Evolutionary conservation across 2,329 filamentous ascomycete species (phyloP), one percentile per base, ranked within the genome.

Genomic region (Fusarium domesticum): DNA sequence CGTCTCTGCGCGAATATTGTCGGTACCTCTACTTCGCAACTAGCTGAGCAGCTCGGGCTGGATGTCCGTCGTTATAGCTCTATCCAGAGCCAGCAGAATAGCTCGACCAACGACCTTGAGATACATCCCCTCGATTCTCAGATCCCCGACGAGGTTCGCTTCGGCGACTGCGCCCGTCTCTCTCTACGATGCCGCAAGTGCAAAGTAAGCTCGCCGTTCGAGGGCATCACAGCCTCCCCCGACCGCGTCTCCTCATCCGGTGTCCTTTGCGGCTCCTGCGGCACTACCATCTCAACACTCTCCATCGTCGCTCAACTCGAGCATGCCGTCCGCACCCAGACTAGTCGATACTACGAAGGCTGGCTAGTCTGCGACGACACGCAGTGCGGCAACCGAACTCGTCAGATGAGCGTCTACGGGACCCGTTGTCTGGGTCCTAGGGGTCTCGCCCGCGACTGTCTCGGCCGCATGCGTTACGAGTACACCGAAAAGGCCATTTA

Each of bases 1-100:
- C 89, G 93, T 77, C 83, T 98, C 17, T 98, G 93, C 65, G 93
- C 92, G 49, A 96, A 95, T 48, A 96, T 98, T 60, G 81, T 82
- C 12, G 93, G 93, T 47, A 98, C 93, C 2, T 95, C 96, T 51
- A 87, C 92, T 6, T 82, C 89, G 2, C 84, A 91, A 53, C 78
- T 98, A 8, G 93, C 93, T 2, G 91, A 96, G 64, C 95, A 93
- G 64, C 81, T 98, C 12, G 93, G 93, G 3, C 83, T 98, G 18
- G 93, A 98, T 66, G 83, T 89, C 18, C 82, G 82, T 57, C 93
- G 93, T 59, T 98, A 97, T 66, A 83, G 77, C 50, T 67, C 67
- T 2, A 64, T 65, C 45, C 66, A 67, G 53, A 66, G 60, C 18
- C 66, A 69, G 42, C 66, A 67, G 57, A 81, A 77, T 30, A 73